phyloP scores from a whole-genome alignment of 352 stramenopile species.

The Globisporangium heterothallicum region DNA sequence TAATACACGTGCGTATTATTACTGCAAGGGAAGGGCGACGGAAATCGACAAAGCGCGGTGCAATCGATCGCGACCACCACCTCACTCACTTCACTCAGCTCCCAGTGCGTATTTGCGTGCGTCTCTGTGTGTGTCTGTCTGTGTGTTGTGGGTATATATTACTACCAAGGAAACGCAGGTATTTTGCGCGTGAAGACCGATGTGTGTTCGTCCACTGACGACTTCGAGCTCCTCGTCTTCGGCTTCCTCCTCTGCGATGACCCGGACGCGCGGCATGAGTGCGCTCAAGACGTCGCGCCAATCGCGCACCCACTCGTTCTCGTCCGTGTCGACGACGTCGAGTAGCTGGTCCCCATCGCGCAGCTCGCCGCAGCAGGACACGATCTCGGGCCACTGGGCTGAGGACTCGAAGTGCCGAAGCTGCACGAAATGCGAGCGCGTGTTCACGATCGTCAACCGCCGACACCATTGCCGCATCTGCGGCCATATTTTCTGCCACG shows the following conservation, averaged over 20 bases:
- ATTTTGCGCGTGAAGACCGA: too few species aligned
- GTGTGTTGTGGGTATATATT: too few species aligned
- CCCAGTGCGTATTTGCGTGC: too few species aligned
- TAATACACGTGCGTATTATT: too few species aligned
- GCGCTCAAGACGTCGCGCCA: conserved; percentile 8
- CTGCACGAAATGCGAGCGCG: conserved; percentile 64
- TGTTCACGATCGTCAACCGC: conserved; percentile 70
- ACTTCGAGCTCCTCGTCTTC: background rate
- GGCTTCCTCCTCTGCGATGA: background rate
- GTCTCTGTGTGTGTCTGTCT: too few species aligned
- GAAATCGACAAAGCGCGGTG: too few species aligned
- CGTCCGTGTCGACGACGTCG: conserved; percentile 60
- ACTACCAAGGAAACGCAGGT: too few species aligned
- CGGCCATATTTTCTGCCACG: conserved; percentile 78
- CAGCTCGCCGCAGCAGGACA: conserved; percentile 36
- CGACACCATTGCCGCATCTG: conserved; percentile 82
- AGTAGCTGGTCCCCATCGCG: conserved; percentile 59
- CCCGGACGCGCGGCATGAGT: conserved; percentile 6
- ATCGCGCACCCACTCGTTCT: conserved; percentile 41
- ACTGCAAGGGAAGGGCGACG: too few species aligned
- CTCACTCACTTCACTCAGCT: too few species aligned
- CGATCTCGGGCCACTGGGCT: conserved; percentile 65
- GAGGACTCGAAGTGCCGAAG: conserved; percentile 43
- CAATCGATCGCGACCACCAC: too few species aligned
- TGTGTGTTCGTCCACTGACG: conserved; percentile 39